Base-by-base conservation (phyloP, 2,329 filamentous ascomycete species). In the Exserohilum rostratum region DNA sequence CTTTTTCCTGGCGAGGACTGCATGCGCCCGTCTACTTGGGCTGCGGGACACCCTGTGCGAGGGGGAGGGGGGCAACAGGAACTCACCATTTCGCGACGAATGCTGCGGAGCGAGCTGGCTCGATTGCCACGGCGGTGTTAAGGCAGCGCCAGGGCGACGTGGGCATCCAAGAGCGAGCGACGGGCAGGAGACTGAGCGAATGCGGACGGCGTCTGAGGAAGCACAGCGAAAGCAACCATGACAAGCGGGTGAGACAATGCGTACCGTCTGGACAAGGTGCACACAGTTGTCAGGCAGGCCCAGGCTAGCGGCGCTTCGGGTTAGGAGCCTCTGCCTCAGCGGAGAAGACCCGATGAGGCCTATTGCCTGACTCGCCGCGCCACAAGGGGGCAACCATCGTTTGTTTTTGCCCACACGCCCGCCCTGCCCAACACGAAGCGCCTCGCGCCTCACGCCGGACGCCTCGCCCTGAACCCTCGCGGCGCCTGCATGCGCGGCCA, bases 21-120 rank as follows among this genome's bases (percentile, higher is more conserved):
- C 44, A 38, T 18, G 15, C 38, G 29, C 13, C 7, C 11, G n/a
- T 15, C 5, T n/a, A 0, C 20, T 15, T 7, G 30, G 22, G 20
- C 15, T 43, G 6, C 17, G 44, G 25, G 33, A 29, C 39, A 37
- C 5, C 10, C 3, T 30, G 9, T 43, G 39, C 25, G 34, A 7
- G 15, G 34, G 34, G n/a, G 29, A 17, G 15, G 20, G 37, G 35
- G 30, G 42, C 12, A 11, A 11, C 22, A 37, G n/a, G 11, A 10
- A 66, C 66, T 66, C 60, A 67, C 64, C 64, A 67, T 67, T 50
- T 57, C 48, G 55, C 58, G 55, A 60, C 50, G 61, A 62, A 57
- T 60, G 64, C 60, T 57, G 62, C 58, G 57, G 43, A 37, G 49
- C 50, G 37, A 44, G 48, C 42, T 25, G 39, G 60, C 51, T 54